A percentile compares a stretch with the other conserved stretches of the same genome.
Evolutionary conservation across 2,329 filamentous ascomycete species (phyloP).

Genomic region (Fusarium ambrosium): DNA sequence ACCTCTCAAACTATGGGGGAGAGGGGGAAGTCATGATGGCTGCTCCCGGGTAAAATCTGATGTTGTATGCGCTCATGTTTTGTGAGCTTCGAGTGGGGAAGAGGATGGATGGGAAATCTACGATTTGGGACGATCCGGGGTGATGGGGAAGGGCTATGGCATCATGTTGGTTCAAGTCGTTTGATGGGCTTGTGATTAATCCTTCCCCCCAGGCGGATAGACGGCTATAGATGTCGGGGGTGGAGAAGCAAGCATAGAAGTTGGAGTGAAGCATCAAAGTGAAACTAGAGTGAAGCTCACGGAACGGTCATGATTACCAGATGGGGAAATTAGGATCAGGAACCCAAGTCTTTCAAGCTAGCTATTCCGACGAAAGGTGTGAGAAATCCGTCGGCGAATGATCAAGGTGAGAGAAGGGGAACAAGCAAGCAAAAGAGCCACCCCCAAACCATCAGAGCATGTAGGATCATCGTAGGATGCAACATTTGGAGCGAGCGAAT

Average conservation of each 20-base stretch:
- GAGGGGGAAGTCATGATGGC: conserved; percentile 36
- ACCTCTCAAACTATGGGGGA: conserved; percentile 11
- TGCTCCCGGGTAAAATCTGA: conserved; percentile 22
- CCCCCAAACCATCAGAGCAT: conserved; percentile 36
- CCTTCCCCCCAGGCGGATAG: background rate
- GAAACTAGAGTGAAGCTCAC: background rate
- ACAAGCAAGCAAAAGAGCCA: conserved; percentile 1
- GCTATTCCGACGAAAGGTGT: background rate
- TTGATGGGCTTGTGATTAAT: background rate
- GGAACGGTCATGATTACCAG: conserved; percentile 18
- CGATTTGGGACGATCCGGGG: conserved; percentile 20
- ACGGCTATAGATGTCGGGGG: conserved; percentile 9
- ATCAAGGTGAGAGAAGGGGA: background rate
- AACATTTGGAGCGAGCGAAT: conserved; percentile 3
- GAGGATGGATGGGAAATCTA: conserved; percentile 14
- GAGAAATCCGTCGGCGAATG: background rate
- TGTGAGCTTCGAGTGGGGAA: background rate
- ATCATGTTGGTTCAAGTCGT: background rate
- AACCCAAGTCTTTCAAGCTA: background rate
- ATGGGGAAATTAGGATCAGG: background rate
- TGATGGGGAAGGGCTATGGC: conserved; percentile 1
- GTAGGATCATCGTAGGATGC: background rate
- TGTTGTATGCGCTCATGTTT: conserved; percentile 31
- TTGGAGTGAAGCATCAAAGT: background rate
- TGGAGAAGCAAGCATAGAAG: conserved; percentile 30